Evolutionary conservation across 192 early-diverging fungal genomes (phyloP).

Genomic region (Umbelopsis sp.): DNA sequence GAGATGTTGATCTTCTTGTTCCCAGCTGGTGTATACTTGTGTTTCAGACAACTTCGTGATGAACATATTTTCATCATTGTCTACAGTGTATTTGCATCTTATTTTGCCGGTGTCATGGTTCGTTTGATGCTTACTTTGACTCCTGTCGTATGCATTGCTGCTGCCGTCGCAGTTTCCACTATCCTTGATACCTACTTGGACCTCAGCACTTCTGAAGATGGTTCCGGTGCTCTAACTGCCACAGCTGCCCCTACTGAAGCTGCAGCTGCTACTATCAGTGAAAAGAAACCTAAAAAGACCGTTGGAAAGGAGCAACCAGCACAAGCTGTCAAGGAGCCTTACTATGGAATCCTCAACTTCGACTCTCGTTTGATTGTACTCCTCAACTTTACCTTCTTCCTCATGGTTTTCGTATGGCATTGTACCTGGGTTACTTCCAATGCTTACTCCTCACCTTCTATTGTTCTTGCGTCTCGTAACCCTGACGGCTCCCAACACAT

Average conservation of each 20-base stretch:
- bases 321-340: slow-evolving; percentile 9
- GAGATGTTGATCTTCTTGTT: slow-evolving; percentile 95
- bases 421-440: slow-evolving; percentile 98
- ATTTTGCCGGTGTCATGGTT: slow-evolving; percentile 99
- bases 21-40: slow-evolving; percentile 97
- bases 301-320: neutral
- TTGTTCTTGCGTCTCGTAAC: slow-evolving; percentile 88
- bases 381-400: slow-evolving; percentile 67
- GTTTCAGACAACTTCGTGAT: slow-evolving; percentile 92
- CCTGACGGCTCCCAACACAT: slow-evolving; percentile 92
- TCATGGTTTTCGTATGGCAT: slow-evolving; percentile 91
- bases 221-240: neutral
- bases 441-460: slow-evolving; percentile 98
- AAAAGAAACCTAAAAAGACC: neutral
- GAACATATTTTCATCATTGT: slow-evolving; percentile 98
- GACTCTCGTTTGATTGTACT: slow-evolving; percentile 64
- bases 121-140: slow-evolving; percentile 98
- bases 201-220: slow-evolving; percentile 11
- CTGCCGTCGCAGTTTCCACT: slow-evolving; percentile 88
- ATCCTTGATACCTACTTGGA: slow-evolving; percentile 86
- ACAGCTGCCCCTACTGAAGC: slow-evolving; percentile 9
- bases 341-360: slow-evolving; percentile 47
- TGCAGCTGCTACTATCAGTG: slow-evolving; percentile 14
- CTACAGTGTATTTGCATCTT: slow-evolving; percentile 96
- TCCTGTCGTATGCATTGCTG: slow-evolving; percentile 94